These are phyloP conservation scores for Sclerotinia sclerotiorum DNA, from an alignment of 2,329 filamentous ascomycete species.

Conservation along the genomic window DNA sequence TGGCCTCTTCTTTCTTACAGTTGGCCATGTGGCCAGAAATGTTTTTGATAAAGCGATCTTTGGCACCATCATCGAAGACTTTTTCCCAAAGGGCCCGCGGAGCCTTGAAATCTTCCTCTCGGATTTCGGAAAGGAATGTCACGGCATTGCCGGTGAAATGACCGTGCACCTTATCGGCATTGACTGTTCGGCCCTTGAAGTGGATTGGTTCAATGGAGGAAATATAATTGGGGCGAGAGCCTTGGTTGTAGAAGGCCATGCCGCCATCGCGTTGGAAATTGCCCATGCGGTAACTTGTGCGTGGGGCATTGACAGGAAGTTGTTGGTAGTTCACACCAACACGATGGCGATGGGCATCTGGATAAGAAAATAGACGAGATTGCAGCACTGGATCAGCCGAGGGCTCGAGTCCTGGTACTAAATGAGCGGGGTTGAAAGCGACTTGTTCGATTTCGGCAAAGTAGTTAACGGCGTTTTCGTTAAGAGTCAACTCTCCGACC, in stretches of 20 bases:
- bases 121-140: constrained; percentile 46
- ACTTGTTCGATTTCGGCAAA: constrained; percentile 67
- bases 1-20: constrained; percentile 53
- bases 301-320: constrained; percentile 47
- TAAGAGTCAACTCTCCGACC: constrained; percentile 50
- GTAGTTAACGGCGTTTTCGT: constrained; percentile 55
- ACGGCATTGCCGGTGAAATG: constrained; percentile 50
- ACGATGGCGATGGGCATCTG: constrained; percentile 59
- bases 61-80: constrained; percentile 49
- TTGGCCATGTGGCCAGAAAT: constrained; percentile 56
- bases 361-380: constrained; percentile 67
- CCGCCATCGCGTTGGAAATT: constrained; percentile 44
- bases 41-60: constrained; percentile 61
- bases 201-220: constrained; percentile 38
- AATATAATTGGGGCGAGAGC: constrained; percentile 48
- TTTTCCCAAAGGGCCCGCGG: constrained; percentile 41
- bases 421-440: constrained; percentile 64
- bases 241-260: constrained; percentile 48
- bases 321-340: constrained; percentile 60
- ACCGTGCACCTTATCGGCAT: constrained; percentile 48
- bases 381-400: constrained; percentile 69
- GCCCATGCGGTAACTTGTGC: constrained; percentile 26
- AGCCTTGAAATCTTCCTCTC: constrained; percentile 40
- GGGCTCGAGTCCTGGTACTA: constrained; percentile 65
- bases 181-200: constrained; percentile 42